phyloP scores from a whole-genome alignment of 164 flowering plant species.

The Magnolia changhungtana region DNA sequence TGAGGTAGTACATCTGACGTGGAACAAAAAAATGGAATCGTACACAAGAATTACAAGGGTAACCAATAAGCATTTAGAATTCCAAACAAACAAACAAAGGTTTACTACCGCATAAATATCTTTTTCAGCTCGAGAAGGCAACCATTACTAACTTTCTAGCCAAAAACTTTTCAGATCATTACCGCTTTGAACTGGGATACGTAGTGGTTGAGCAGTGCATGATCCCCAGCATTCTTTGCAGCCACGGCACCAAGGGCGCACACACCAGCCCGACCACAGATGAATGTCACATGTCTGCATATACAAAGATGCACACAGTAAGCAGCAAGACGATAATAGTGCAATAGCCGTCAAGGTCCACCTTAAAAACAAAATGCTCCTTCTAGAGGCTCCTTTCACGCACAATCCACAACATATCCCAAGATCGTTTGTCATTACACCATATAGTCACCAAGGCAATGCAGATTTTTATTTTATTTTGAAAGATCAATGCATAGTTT shows the following conservation, averaged over 20 bases:
- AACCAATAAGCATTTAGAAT: background rate
- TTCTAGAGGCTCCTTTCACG: background rate
- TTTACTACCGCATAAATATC: too few relatives aligned
- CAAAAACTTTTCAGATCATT: background rate
- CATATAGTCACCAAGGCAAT: background rate
- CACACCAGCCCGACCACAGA: constrained; percentile 84
- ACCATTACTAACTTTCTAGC: background rate
- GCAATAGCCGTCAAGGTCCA: background rate
- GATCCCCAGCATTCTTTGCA: constrained; percentile 50
- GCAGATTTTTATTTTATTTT: background rate
- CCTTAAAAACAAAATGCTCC: background rate
- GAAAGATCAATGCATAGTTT: background rate
- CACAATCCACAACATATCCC: background rate
- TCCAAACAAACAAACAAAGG: background rate
- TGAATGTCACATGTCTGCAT: constrained; percentile 51
- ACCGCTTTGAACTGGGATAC: constrained; percentile 61
- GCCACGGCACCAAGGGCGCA: constrained; percentile 83
- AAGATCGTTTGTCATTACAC: background rate
- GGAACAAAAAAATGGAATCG: too few relatives aligned
- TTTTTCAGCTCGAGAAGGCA: too few relatives aligned
- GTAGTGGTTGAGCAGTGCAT: constrained; percentile 35
- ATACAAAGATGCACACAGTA: background rate
- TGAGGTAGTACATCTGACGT: too few relatives aligned
- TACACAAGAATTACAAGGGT: too few relatives aligned
- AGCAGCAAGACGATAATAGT: background rate